Conservation (phyloP, 2,329 filamentous ascomycete genomes). For the Colletotrichum sp. region DNA sequence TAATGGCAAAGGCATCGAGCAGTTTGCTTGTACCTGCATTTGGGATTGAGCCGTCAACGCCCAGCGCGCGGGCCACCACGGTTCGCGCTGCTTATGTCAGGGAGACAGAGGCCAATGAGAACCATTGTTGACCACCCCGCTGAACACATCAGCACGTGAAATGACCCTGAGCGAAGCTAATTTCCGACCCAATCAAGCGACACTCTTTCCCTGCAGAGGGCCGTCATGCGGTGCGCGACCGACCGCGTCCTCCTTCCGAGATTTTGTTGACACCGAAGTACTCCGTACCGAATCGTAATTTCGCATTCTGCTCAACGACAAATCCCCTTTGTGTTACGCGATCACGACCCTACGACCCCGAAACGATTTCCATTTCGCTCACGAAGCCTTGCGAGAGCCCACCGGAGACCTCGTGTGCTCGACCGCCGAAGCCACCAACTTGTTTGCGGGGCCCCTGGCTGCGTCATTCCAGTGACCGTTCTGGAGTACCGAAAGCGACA, state of each 20-base stretch:
- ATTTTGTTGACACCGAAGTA: slow-evolving; percentile 23
- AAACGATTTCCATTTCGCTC: slow-evolving; percentile 1
- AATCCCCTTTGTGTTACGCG: slow-evolving; percentile 18
- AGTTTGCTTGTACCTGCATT: background rate
- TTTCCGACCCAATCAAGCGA: slow-evolving; percentile 21
- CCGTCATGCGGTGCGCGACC: slow-evolving; percentile 22
- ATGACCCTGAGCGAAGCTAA: slow-evolving; percentile 20
- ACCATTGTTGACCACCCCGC: background rate
- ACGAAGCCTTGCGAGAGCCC: background rate
- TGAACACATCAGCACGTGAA: slow-evolving; percentile 20
- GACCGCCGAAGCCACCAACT: background rate
- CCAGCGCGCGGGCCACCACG: background rate
- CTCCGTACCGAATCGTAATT: slow-evolving; percentile 8
- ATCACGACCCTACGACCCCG: slow-evolving; percentile 12
- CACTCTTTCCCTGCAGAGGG: slow-evolving; percentile 12
- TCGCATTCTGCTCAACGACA: slow-evolving; percentile 16
- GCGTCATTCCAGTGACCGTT: slow-evolving; percentile 7
- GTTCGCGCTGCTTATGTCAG: slow-evolving; percentile 8
- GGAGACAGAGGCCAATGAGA: background rate
- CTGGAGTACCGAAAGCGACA: background rate
- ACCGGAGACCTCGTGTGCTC: background rate
- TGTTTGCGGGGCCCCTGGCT: slow-evolving; percentile 16
- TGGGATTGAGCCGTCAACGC: background rate
- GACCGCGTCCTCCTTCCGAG: slow-evolving; percentile 21
- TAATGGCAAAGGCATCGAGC: background rate